Percentiles rank a stretch among this genome's conserved stretches.
phyloP scores from a whole-genome alignment of 2,329 filamentous ascomycete genomes.

The Uncinocarpus reesii region DNA sequence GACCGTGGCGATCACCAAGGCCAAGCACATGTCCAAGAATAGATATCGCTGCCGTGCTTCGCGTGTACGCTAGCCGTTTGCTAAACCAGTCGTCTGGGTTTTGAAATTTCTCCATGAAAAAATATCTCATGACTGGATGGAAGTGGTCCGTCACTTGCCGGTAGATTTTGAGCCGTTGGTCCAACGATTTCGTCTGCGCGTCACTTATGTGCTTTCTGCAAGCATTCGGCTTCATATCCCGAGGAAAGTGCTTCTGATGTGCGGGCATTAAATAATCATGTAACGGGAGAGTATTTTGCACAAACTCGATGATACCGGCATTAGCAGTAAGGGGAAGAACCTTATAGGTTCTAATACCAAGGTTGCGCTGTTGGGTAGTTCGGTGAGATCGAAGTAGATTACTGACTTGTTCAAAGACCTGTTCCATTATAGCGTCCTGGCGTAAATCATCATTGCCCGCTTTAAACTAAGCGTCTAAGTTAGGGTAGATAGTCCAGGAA shows the following conservation, averaged over 20 bases:
- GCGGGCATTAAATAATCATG: conserved; percentile 88
- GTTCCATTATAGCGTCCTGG: conserved; percentile 98
- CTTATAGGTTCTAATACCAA: conserved; percentile 93
- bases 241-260: conserved; percentile 75
- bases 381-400: conserved; percentile 78
- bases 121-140: conserved; percentile 88
- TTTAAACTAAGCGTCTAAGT: conserved; percentile 52
- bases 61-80: conserved; percentile 78
- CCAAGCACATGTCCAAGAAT: conserved; percentile 91
- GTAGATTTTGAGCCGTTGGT: conserved; percentile 63
- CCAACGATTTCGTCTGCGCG: conserved; percentile 58
- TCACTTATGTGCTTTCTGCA: conserved; percentile 72
- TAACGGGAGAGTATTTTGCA: conserved; percentile 81
- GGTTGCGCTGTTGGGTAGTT: conserved; percentile 72
- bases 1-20: conserved; percentile 84
- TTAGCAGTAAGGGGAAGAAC: conserved; percentile 77
- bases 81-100: conserved; percentile 96
- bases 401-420: conserved; percentile 94
- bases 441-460: conserved; percentile 91
- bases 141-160: conserved; percentile 70
- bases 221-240: conserved; percentile 62
- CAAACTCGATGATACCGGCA: conserved; percentile 93
- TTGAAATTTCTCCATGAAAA: conserved; percentile 89
- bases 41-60: conserved; percentile 86
- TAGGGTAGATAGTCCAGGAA: not conserved